A percentile compares a stretch with the other conserved stretches of the same genome.
Conservation (phyloP, 139 green algal genomes). For the Chlamydomonas applanata region DNA sequence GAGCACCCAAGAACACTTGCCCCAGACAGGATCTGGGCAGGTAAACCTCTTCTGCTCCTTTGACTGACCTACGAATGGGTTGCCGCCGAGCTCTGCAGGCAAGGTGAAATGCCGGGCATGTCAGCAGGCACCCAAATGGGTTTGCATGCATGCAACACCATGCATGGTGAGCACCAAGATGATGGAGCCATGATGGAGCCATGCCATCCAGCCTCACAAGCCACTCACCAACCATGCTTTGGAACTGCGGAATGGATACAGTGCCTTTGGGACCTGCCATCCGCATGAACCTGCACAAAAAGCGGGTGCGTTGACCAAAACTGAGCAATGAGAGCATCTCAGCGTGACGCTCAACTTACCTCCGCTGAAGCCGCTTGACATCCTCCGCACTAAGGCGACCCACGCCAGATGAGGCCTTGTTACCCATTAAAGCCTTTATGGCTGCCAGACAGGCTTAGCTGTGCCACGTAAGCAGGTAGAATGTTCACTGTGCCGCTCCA, state of each 20-base stretch:
- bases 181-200: background rate
- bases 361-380: slow-evolving; percentile 22
- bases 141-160: background rate
- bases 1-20: too few species aligned
- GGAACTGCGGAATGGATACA: slow-evolving; percentile 1
- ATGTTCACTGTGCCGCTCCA: too few species aligned
- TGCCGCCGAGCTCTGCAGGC: slow-evolving; percentile 22
- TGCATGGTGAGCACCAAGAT: too few species aligned
- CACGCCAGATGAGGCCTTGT: background rate
- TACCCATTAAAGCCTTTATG: slow-evolving; percentile 4
- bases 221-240: background rate
- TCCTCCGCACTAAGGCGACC: slow-evolving; percentile 14
- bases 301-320: background rate
- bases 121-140: background rate
- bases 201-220: background rate
- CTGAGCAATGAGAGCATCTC: background rate
- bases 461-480: too few species aligned
- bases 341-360: too few species aligned
- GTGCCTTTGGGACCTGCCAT: background rate
- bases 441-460: too few species aligned
- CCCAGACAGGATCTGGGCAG: too few species aligned
- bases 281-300: background rate
- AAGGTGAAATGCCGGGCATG: too few species aligned
- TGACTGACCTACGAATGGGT: slow-evolving; percentile 16
- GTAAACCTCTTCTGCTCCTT: background rate